A percentile compares a stretch with the other conserved stretches of the same genome.
Conservation (phyloP, 2,329 filamentous ascomycete genomes). For the Cryphonectria japonica region DNA sequence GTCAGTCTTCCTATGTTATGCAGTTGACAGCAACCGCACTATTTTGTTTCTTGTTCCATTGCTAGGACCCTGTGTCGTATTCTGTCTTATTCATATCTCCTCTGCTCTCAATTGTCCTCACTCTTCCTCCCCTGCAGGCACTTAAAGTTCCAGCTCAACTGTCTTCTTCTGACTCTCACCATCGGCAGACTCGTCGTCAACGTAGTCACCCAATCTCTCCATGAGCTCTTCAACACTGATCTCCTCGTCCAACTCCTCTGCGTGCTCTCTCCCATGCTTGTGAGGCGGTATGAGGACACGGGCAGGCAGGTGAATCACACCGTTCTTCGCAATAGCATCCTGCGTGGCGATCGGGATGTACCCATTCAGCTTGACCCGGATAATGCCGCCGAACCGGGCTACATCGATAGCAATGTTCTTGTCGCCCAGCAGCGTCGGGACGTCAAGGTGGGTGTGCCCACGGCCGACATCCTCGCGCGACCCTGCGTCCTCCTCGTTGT, state of each 20-base stretch:
- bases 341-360: slow-evolving; percentile 66
- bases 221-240: slow-evolving; percentile 65
- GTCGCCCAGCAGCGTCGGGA: slow-evolving; percentile 72
- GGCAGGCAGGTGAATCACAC: slow-evolving; percentile 78
- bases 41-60: not conserved
- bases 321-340: slow-evolving; percentile 76
- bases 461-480: slow-evolving; percentile 40
- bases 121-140: not conserved
- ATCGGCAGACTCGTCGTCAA: slow-evolving; percentile 41
- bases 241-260: slow-evolving; percentile 48
- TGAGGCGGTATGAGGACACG: slow-evolving; percentile 78
- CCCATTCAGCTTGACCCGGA: slow-evolving; percentile 76
- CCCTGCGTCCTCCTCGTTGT: slow-evolving; percentile 41
- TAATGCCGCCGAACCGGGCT: slow-evolving; percentile 66
- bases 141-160: slow-evolving; percentile 21
- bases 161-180: not conserved
- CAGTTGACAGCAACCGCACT: not conserved
- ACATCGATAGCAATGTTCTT: slow-evolving; percentile 74
- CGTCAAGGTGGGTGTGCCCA: slow-evolving; percentile 67
- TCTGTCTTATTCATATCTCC: not conserved
- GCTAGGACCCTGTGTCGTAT: too few relatives aligned
- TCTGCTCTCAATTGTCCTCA: too few relatives aligned
- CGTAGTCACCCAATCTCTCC: slow-evolving; percentile 53
- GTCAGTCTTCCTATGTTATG: not conserved
- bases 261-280: slow-evolving; percentile 46